Evolutionary conservation across 495 filamentous ascomycete genomes (phyloP).

Genomic region (Talaromyces adpressus): DNA sequence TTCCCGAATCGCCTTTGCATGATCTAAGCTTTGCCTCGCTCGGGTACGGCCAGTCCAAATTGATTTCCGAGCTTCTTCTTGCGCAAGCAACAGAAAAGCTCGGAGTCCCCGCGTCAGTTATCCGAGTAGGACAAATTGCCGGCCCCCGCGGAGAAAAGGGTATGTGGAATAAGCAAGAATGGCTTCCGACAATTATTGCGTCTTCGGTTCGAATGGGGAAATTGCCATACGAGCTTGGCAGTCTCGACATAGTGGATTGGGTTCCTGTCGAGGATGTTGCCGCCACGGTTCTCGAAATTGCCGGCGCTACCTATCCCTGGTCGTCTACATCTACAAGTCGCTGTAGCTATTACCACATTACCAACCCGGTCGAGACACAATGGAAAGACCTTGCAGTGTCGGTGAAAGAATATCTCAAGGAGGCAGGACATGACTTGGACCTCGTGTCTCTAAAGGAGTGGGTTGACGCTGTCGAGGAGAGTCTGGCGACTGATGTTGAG

Average conservation of each 20-base stretch:
- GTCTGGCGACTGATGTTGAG: neutral
- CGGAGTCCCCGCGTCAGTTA: constrained; percentile 33
- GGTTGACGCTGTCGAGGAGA: constrained; percentile 13
- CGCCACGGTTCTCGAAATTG: neutral
- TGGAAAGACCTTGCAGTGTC: neutral
- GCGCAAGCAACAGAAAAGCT: constrained; percentile 5
- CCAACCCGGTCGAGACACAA: neutral
- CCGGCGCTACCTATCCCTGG: neutral
- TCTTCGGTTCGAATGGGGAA: constrained; percentile 42
- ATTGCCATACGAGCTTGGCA: constrained; percentile 24
- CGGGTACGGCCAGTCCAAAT: neutral
- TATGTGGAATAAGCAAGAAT: constrained; percentile 46
- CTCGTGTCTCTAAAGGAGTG: constrained; percentile 9
- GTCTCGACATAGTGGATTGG: constrained; percentile 14
- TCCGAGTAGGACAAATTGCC: constrained; percentile 49
- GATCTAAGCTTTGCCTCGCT: neutral
- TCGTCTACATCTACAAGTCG: neutral
- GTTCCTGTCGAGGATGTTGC: neutral
- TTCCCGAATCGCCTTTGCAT: neutral
- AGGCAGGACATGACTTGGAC: neutral
- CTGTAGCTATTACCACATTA: neutral
- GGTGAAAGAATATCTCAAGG: neutral
- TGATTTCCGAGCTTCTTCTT: neutral
- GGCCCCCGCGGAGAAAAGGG: constrained; percentile 33
- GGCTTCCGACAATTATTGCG: constrained; percentile 36